Evolutionary conservation across 768 basidiomycete species (phyloP).

Genomic region (Cyclocybe cylindracea): DNA sequence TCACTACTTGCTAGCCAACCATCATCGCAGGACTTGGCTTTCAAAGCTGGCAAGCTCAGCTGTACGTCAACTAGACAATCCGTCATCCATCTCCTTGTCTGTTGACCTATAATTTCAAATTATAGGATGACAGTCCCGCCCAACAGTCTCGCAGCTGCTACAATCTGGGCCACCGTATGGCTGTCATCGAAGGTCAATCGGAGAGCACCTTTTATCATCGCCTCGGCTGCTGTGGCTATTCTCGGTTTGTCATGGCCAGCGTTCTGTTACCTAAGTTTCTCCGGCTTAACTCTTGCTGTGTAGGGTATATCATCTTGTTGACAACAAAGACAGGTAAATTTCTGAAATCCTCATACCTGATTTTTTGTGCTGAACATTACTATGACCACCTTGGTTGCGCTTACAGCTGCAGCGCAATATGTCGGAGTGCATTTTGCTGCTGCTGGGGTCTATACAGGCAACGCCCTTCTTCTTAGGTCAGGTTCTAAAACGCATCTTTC

Average conservation of each 20-base stretch:
- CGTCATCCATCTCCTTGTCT: background rate
- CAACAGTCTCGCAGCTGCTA: conserved; percentile 48
- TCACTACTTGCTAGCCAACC: conserved; percentile 43
- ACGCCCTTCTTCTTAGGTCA: conserved; percentile 55
- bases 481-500: background rate
- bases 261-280: background rate
- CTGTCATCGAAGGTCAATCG: conserved; percentile 44
- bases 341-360: background rate
- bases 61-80: conserved; percentile 33
- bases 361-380: background rate
- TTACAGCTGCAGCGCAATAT: conserved; percentile 53
- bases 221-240: conserved; percentile 47
- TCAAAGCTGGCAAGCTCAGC: conserved; percentile 58
- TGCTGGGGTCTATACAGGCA: conserved; percentile 59
- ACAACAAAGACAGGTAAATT: conserved; percentile 44
- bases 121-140: conserved; percentile 61
- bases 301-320: conserved; percentile 60
- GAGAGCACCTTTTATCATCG: conserved; percentile 57
- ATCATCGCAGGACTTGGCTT: conserved; percentile 62
- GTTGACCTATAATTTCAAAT: background rate
- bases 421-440: conserved; percentile 57
- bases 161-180: conserved; percentile 54
- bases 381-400: background rate
- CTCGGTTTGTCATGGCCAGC: conserved; percentile 37
- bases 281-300: background rate